Percentiles rank a stretch among this genome's conserved stretches.
Evolutionary conservation across 2,329 filamentous ascomycete genomes (phyloP).

Genomic region (Clonostachys solani): DNA sequence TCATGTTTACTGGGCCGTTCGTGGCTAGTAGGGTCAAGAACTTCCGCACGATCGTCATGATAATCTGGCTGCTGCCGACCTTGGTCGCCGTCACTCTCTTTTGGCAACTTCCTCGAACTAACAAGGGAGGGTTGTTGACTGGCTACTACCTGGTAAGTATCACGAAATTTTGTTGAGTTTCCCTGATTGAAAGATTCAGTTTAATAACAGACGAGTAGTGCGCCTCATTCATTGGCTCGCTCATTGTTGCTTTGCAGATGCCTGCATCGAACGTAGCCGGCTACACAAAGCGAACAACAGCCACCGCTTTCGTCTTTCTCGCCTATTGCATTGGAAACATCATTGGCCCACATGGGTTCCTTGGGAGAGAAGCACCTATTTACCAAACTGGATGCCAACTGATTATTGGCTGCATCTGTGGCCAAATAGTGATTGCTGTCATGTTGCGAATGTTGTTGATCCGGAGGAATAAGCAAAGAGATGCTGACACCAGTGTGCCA

Average conservation of each 20-base stretch:
- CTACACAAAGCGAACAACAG: constrained; percentile 36
- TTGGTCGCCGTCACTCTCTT: constrained; percentile 2
- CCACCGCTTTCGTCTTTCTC: constrained; percentile 34
- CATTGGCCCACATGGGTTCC: constrained; percentile 37
- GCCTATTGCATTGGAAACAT: constrained; percentile 37
- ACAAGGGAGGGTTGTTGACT: constrained; percentile 16
- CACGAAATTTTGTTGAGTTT: neutral
- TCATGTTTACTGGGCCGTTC: constrained; percentile 5
- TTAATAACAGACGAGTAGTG: constrained; percentile 1
- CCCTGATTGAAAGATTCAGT: neutral
- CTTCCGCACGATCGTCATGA: constrained; percentile 9
- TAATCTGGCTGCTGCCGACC: constrained; percentile 5
- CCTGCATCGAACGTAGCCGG: constrained; percentile 38
- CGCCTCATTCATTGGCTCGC: constrained; percentile 36
- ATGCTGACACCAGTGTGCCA: constrained; percentile 22
- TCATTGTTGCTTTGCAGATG: constrained; percentile 46
- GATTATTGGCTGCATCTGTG: constrained; percentile 36
- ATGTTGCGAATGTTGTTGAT: constrained; percentile 25
- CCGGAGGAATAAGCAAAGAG: constrained; percentile 30
- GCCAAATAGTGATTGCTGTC: constrained; percentile 30
- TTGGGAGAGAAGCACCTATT: constrained; percentile 32
- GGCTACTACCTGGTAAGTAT: constrained; percentile 12
- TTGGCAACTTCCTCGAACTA: constrained; percentile 3
- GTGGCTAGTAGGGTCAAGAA: constrained; percentile 3
- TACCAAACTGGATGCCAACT: constrained; percentile 46